phyloP scores from a whole-genome alignment of 2,329 filamentous ascomycete genomes.

The Colletotrichum orbiculare region DNA sequence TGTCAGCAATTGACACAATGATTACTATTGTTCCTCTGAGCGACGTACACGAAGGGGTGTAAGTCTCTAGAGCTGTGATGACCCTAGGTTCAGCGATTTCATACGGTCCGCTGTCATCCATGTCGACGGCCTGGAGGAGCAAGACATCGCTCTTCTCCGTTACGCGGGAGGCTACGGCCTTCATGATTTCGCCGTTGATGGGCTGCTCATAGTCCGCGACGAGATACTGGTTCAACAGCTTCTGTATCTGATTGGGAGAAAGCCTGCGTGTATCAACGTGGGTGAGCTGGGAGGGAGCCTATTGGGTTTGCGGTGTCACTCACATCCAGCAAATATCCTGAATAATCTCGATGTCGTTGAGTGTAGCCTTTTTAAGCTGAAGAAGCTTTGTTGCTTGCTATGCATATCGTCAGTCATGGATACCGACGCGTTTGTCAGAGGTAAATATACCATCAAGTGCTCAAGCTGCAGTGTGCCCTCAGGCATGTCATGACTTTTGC shows the following conservation, averaged over 20 bases:
- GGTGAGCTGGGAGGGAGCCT: too few species aligned
- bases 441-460: constrained; percentile 84
- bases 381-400: constrained; percentile 97
- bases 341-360: constrained; percentile 99
- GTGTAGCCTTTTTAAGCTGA: constrained; percentile 97
- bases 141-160: constrained; percentile 99
- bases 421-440: background rate
- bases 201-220: constrained; percentile 99
- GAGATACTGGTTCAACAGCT: constrained; percentile 97
- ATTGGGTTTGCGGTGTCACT: constrained; percentile 53
- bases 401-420: constrained; percentile 37
- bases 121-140: constrained; percentile 92
- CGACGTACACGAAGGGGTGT: constrained; percentile 93
- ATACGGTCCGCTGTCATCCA: constrained; percentile 98
- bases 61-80: constrained; percentile 96
- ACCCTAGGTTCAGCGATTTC: constrained; percentile 97
- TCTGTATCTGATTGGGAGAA: constrained; percentile 98
- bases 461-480: constrained; percentile 97
- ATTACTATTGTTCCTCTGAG: background rate
- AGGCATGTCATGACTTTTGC: constrained; percentile 99
- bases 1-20: constrained; percentile 41
- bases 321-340: constrained; percentile 99
- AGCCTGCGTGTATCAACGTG: constrained; percentile 67
- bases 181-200: constrained; percentile 99
- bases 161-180: constrained; percentile 94